Percentiles rank a stretch among this genome's conserved stretches.
Conservation (phyloP, 1,284 basidiomycete species). For the Malassezia brasiliensis region DNA sequence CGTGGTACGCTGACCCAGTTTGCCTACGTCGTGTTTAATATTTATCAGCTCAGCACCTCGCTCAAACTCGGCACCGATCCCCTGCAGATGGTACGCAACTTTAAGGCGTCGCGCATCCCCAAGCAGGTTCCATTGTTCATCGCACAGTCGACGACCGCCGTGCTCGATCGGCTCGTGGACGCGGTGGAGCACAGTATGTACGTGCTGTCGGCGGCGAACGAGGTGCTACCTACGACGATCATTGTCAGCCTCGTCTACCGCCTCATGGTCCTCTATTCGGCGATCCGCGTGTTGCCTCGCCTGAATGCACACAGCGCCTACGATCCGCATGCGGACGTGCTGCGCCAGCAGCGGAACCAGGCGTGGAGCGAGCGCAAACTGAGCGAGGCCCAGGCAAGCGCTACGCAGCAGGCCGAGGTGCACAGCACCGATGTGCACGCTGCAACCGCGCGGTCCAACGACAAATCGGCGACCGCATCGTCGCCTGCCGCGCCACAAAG, state of each 20-base stretch:
- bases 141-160: slow-evolving; percentile 16
- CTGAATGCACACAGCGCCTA: slow-evolving; percentile 11
- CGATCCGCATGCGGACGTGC: neutral
- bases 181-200: slow-evolving; percentile 31
- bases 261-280: slow-evolving; percentile 41
- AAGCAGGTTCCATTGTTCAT: slow-evolving; percentile 23
- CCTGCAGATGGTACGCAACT: slow-evolving; percentile 38
- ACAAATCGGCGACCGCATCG: neutral
- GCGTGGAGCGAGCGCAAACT: neutral
- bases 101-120: slow-evolving; percentile 25
- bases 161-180: slow-evolving; percentile 17
- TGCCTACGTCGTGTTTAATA: slow-evolving; percentile 45
- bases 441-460: too few species aligned
- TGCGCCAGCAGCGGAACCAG: neutral
- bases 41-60: slow-evolving; percentile 37
- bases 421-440: too few species aligned
- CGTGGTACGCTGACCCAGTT: slow-evolving; percentile 19
- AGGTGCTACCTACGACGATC: slow-evolving; percentile 38
- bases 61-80: slow-evolving; percentile 39
- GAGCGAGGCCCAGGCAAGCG: neutral
- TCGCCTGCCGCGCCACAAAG: too few species aligned
- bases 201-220: slow-evolving; percentile 30
- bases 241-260: slow-evolving; percentile 42
- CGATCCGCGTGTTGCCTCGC: slow-evolving; percentile 35
- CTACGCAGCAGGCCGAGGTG: neutral